Conservation (phyloP, 2,329 filamentous ascomycete genomes). For the Fusarium pseudonygamai region DNA sequence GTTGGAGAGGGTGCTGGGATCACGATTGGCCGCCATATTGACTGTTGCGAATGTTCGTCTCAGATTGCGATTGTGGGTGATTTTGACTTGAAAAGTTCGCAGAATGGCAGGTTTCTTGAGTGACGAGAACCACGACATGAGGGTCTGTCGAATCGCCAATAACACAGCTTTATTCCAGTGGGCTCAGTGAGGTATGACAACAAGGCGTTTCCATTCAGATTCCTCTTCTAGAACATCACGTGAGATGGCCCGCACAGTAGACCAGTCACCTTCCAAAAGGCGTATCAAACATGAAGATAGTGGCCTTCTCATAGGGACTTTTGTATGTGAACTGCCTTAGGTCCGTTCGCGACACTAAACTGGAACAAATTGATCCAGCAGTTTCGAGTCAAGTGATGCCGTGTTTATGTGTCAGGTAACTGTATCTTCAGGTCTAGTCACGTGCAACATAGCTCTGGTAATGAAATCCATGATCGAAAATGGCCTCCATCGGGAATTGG, state of each 20-base stretch:
- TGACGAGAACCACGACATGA: slow-evolving; percentile 44
- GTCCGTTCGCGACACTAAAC: background rate
- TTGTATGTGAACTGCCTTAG: background rate
- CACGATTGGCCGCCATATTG: slow-evolving; percentile 59
- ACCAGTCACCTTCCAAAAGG: slow-evolving; percentile 22
- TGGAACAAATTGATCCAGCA: slow-evolving; percentile 9
- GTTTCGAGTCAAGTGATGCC: background rate
- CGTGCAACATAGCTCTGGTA: background rate
- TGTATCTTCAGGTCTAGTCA: background rate
- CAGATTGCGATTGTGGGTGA: slow-evolving; percentile 37
- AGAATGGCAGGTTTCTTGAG: slow-evolving; percentile 41
- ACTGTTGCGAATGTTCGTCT: slow-evolving; percentile 45
- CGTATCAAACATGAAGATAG: slow-evolving; percentile 13
- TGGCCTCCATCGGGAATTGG: background rate
- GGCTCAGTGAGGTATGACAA: slow-evolving; percentile 21
- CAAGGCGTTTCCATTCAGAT: slow-evolving; percentile 7
- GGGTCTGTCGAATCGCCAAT: slow-evolving; percentile 26
- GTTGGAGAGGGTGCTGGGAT: slow-evolving; percentile 92
- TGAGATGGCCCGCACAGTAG: slow-evolving; percentile 3
- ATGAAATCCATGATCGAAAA: background rate
- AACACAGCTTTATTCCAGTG: slow-evolving; percentile 13
- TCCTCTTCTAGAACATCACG: slow-evolving; percentile 31
- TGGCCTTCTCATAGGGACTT: slow-evolving; percentile 12
- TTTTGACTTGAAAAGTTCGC: slow-evolving; percentile 37
- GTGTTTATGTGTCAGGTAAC: background rate